Percentiles rank a stretch among this genome's conserved stretches.
Evolutionary conservation across 2,329 filamentous ascomycete species (phyloP).

Genomic region (Diplodia scrobiculata): DNA sequence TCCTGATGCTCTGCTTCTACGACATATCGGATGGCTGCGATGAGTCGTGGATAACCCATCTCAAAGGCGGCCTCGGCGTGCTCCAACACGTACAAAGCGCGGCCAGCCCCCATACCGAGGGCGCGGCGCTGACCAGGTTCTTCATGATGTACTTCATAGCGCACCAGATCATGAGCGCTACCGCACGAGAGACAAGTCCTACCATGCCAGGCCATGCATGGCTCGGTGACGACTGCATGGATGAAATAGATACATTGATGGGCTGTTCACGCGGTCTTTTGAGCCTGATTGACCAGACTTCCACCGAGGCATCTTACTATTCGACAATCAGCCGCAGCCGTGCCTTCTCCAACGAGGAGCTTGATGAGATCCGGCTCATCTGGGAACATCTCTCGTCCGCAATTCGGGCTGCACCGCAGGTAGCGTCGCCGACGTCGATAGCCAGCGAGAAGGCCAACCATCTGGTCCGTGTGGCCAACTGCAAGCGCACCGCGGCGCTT

Average conservation of each 20-base stretch:
- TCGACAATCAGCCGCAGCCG: not conserved
- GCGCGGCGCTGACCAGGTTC: slow-evolving; percentile 34
- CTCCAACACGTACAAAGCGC: slow-evolving; percentile 31
- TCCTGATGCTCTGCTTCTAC: slow-evolving; percentile 43
- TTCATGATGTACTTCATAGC: slow-evolving; percentile 41
- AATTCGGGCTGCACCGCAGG: slow-evolving; percentile 2
- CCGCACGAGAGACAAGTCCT: slow-evolving; percentile 31
- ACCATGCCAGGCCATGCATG: slow-evolving; percentile 30
- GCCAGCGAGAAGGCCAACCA: slow-evolving; percentile 31
- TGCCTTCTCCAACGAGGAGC: not conserved
- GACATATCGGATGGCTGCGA: slow-evolving; percentile 42
- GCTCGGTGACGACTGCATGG: slow-evolving; percentile 35
- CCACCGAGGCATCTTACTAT: slow-evolving; percentile 17
- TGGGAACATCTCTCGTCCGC: not conserved
- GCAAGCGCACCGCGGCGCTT: slow-evolving; percentile 38
- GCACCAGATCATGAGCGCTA: slow-evolving; percentile 41
- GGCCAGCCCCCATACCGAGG: slow-evolving; percentile 26
- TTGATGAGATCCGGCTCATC: not conserved
- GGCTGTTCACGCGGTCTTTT: slow-evolving; percentile 41
- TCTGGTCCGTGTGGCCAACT: slow-evolving; percentile 37
- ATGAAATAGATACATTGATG: slow-evolving; percentile 41
- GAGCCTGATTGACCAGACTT: slow-evolving; percentile 36
- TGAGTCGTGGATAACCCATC: slow-evolving; percentile 41
- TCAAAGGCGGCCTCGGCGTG: slow-evolving; percentile 38
- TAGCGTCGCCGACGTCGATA: slow-evolving; percentile 21